Conservation (phyloP, 78 protist genomes). For the Bodo saltans region DNA sequence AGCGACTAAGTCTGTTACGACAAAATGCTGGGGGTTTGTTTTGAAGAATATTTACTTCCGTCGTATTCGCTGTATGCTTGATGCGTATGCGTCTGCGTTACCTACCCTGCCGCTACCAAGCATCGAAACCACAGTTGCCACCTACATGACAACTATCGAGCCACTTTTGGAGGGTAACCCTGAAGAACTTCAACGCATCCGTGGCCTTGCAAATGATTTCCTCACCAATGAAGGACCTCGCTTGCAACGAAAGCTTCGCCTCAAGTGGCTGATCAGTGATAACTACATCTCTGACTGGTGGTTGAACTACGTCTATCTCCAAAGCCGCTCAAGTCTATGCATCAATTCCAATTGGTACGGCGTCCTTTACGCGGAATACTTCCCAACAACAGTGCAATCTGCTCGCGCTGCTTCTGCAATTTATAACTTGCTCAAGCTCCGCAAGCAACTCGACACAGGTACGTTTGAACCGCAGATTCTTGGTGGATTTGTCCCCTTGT, state of each 20-base stretch:
- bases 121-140: constrained; percentile 20
- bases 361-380: constrained; percentile 1
- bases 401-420: constrained; percentile 42
- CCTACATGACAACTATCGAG: constrained; percentile 14
- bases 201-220: background rate
- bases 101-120: constrained; percentile 55
- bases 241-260: constrained; percentile 33
- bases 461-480: background rate
- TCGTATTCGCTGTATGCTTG: background rate
- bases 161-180: constrained; percentile 11
- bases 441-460: constrained; percentile 35
- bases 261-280: constrained; percentile 27
- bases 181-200: constrained; percentile 1
- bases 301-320: constrained; percentile 62
- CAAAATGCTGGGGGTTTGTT: constrained; percentile 8
- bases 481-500: constrained; percentile 52
- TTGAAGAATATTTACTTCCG: background rate
- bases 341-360: constrained; percentile 66
- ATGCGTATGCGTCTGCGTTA: background rate
- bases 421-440: background rate
- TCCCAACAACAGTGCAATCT: constrained; percentile 22
- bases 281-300: constrained; percentile 72
- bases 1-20: background rate
- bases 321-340: constrained; percentile 40
- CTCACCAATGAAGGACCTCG: background rate